Conservation (phyloP, 225 moss, liverwort and hornwort genomes). For the Polytrichum commune region DNA sequence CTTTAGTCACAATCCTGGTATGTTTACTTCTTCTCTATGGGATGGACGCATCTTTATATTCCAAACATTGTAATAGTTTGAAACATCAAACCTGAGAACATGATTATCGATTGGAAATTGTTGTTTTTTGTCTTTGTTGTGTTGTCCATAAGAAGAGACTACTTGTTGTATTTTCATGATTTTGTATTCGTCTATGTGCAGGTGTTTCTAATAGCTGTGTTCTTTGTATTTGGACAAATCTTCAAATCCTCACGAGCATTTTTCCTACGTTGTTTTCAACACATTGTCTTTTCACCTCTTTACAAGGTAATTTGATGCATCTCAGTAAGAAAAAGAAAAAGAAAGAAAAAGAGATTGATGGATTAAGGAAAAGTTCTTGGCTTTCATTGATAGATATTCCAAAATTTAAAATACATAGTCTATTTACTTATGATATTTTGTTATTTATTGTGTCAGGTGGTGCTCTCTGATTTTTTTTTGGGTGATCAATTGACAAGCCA, state of each 20-base stretch:
- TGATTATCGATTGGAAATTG: no score
- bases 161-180: no score
- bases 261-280: slow-evolving; percentile 52
- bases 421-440: neutral
- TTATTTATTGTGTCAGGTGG: slow-evolving; percentile 44
- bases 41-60: no score
- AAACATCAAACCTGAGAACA: no score
- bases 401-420: neutral
- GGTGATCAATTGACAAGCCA: slow-evolving; percentile 85
- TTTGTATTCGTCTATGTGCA: slow-evolving; percentile 21
- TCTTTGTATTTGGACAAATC: slow-evolving; percentile 54
- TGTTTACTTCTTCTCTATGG: no score
- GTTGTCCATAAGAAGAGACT: no score
- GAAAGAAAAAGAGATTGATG: no score
- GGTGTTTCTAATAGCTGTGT: slow-evolving; percentile 40
- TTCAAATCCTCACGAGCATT: slow-evolving; percentile 62
- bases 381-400: no score
- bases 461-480: slow-evolving; percentile 71
- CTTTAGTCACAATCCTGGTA: slow-evolving; percentile 53
- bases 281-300: slow-evolving; percentile 48
- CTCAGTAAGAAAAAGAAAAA: no score
- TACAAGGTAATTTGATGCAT: slow-evolving; percentile 48
- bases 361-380: no score
- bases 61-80: no score
- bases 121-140: no score